These are phyloP conservation scores for Elsinoe necatrix DNA, from an alignment of 2,329 filamentous ascomycete genomes.

Conservation along the genomic window DNA sequence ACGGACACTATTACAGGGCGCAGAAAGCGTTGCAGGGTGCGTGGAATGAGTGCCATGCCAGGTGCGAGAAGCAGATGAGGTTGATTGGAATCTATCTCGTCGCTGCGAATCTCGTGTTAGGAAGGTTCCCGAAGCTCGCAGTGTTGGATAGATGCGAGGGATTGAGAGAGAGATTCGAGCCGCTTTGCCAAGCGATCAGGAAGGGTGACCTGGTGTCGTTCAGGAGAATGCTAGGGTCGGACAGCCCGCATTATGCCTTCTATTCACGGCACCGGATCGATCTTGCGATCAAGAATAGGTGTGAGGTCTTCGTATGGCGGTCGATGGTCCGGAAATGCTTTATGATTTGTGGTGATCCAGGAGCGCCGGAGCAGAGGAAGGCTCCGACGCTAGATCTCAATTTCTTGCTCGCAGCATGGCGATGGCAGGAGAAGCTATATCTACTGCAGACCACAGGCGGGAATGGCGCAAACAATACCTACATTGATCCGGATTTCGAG, in stretches of 20 bases:
- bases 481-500: constrained; percentile 40
- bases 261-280: constrained; percentile 68
- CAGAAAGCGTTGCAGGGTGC: constrained; percentile 67
- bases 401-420: constrained; percentile 56
- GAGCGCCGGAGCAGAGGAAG: constrained; percentile 48
- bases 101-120: constrained; percentile 72
- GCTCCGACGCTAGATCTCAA: constrained; percentile 65
- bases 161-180: constrained; percentile 59
- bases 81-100: constrained; percentile 78
- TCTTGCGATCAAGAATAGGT: constrained; percentile 64
- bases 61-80: constrained; percentile 57
- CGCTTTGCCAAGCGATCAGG: constrained; percentile 63
- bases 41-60: constrained; percentile 61
- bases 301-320: constrained; percentile 77
- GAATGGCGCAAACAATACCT: constrained; percentile 20
- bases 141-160: constrained; percentile 64
- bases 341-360: constrained; percentile 65
- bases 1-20: constrained; percentile 72
- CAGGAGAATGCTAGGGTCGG: constrained; percentile 54
- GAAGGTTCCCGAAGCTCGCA: constrained; percentile 62
- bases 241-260: constrained; percentile 55
- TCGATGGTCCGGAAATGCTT: constrained; percentile 72
- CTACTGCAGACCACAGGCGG: constrained; percentile 25
- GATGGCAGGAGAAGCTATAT: constrained; percentile 50
- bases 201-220: constrained; percentile 68